Evolutionary conservation across 805 yeast genomes (phyloP), one percentile per base, ranked within the genome.

Genomic region (Candida argentea): DNA sequence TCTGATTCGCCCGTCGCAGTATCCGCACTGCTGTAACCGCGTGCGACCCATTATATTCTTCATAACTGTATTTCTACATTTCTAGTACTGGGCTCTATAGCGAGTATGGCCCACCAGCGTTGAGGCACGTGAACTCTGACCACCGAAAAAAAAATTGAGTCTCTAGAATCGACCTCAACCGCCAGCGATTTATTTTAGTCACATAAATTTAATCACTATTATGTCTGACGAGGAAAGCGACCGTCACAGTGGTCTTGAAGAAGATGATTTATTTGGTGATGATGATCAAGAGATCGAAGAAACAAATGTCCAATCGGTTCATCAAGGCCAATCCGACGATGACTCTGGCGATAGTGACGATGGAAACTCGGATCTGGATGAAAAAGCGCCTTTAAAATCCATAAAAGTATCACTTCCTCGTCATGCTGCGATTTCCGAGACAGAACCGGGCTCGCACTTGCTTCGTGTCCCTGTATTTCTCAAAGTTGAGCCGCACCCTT

Each of bases 381-480:
- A 50, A 4, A 59, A 49, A 25, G 45, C 32, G 16, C 54, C 51
- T 24, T 34, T 47, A 50, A 67, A 44, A 32, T 56, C 46, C 31
- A 61, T 45, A 36, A 57, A 54, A 11, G 39, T 61, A 18, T 46
- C 61, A 2, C 41, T 56, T 46, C 80, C 65, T 37, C 70, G 68
- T 48, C 76, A 70, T 43, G 65, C 75, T 3, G 49, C 58, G 2
- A 46, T 60, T 2, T 48, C 47, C 29, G 46, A 44, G 29, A 48
- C 40, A 36, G 67, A 44, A 46, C 55, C 33, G 22, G 61, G 44
- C 39, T 65, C 40, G 46, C 63, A 48, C 55, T 57, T 46, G 36
- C 70, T 81, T 28, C 78, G 81, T 36, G 57, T 87, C 35, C 98
- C 98, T 2, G 76, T 84, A 13, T 89, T 83, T 44, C 56, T 91